Percentiles rank a stretch among this genome's conserved stretches.
Conservation (phyloP, 73 alveolate genomes). For the Paramecium pentaurelia region DNA sequence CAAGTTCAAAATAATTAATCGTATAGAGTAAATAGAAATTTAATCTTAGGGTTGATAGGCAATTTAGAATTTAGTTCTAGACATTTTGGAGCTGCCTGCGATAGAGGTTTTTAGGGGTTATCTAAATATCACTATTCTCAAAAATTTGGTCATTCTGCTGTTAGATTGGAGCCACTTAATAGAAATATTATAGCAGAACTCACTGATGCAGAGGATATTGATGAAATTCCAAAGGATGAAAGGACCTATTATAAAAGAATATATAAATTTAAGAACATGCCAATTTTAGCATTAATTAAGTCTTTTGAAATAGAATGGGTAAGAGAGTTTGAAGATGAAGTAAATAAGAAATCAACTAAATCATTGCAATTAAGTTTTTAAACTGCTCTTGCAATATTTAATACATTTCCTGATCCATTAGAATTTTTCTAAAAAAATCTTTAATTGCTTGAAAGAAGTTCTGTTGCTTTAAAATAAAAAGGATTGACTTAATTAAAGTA, state of each 20-base stretch:
- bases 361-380: not conserved
- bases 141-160: conserved; percentile 23
- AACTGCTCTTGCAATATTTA: conserved; percentile 15
- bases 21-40: not conserved
- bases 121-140: not conserved
- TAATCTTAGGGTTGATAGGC: not conserved
- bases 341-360: not conserved
- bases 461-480: conserved; percentile 13
- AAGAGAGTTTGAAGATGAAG: conserved; percentile 19
- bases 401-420: not conserved
- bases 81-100: conserved; percentile 24
- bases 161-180: not conserved
- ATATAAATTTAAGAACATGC: not conserved
- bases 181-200: not conserved
- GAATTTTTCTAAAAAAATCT: not conserved
- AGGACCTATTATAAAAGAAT: conserved; percentile 7
- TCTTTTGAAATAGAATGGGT: conserved; percentile 22
- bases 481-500: not conserved
- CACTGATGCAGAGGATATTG: conserved; percentile 1
- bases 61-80: conserved; percentile 14
- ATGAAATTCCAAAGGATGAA: conserved; percentile 17
- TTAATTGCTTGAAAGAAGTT: not conserved
- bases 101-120: not conserved
- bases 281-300: not conserved
- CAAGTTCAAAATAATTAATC: not conserved